A percentile compares a stretch with the other conserved stretches of the same genome.
These are phyloP conservation scores for Clonostachys rhizophaga DNA, from an alignment of 2,329 filamentous ascomycete species.

Conservation along the genomic window DNA sequence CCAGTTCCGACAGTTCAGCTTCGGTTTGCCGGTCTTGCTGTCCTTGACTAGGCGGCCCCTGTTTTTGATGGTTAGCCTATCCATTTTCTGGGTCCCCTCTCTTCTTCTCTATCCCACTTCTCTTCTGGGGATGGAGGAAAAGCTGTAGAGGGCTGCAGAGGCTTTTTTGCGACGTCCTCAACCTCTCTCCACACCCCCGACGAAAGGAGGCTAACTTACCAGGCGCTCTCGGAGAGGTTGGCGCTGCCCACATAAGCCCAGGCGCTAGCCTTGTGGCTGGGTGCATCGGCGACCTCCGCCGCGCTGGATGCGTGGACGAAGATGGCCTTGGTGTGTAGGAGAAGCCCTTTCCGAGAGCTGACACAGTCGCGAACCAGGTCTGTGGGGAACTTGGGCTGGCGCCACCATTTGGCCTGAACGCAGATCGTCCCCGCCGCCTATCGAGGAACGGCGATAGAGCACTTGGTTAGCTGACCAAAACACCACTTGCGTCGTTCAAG, in stretches of 20 bases:
- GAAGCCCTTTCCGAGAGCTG: conserved; percentile 63
- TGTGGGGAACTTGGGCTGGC: conserved; percentile 63
- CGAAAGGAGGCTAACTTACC: conserved; percentile 49
- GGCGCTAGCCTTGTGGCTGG: conserved; percentile 22
- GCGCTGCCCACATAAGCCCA: conserved; percentile 90
- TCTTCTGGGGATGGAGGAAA: too few relatives aligned
- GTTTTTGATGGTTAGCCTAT: conserved; percentile 8
- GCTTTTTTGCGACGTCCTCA: too few relatives aligned
- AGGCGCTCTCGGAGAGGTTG: conserved; percentile 90
- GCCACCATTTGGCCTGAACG: conserved; percentile 69
- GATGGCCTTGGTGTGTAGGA: conserved; percentile 85
- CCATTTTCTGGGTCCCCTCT: background rate
- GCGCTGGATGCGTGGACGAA: conserved; percentile 31
- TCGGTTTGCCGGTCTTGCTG: conserved; percentile 59
- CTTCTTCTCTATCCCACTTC: too few relatives aligned
- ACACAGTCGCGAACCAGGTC: conserved; percentile 70
- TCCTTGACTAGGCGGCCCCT: conserved; percentile 78
- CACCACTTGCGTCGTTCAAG: too few relatives aligned
- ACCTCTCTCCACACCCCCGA: background rate
- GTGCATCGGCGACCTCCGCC: conserved; percentile 1
- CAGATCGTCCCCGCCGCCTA: conserved; percentile 80
- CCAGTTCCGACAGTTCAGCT: conserved; percentile 87
- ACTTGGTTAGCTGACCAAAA: too few relatives aligned
- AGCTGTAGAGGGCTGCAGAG: too few relatives aligned
- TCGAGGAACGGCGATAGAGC: too few relatives aligned